Percentiles rank a stretch among this genome's conserved stretches.
These are phyloP conservation scores for Brassica balearica DNA, from an alignment of 441 rosid species.

Conservation along the genomic window DNA sequence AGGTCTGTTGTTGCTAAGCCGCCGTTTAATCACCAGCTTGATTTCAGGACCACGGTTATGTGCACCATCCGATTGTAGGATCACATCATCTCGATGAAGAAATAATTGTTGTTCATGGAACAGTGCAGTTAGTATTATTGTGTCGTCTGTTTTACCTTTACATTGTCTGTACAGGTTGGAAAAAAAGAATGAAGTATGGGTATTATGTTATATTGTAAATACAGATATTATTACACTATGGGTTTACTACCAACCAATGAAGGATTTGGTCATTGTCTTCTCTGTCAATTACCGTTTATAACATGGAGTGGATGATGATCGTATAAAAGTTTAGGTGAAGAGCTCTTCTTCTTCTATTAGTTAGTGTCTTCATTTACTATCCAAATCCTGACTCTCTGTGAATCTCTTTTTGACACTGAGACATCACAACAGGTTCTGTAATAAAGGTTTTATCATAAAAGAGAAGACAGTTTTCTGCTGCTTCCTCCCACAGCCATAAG, in stretches of 20 bases:
- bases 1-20: constrained; percentile 60
- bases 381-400: not conserved
- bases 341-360: not conserved
- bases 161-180: constrained; percentile 33
- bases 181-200: not conserved
- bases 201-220: constrained; percentile 24
- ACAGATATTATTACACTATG: not conserved
- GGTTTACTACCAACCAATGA: constrained; percentile 14
- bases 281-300: not conserved
- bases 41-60: constrained; percentile 69
- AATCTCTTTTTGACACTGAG: not conserved
- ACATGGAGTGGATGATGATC: not conserved
- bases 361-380: not conserved
- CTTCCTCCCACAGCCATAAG: not conserved
- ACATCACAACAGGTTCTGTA: not conserved
- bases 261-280: constrained; percentile 8
- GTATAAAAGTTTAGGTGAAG: not conserved
- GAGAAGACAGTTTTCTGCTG: not conserved
- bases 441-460: not conserved
- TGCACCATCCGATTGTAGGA: constrained; percentile 63
- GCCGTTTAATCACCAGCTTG: constrained; percentile 59
- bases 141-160: constrained; percentile 26
- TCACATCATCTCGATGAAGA: constrained; percentile 1
- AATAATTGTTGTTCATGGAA: constrained; percentile 5
- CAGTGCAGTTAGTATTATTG: constrained; percentile 25